A percentile compares a stretch with the other conserved stretches of the same genome.
Evolutionary conservation across 139 green algal species (phyloP).

Genomic region (Axilococcus clingmanii): DNA sequence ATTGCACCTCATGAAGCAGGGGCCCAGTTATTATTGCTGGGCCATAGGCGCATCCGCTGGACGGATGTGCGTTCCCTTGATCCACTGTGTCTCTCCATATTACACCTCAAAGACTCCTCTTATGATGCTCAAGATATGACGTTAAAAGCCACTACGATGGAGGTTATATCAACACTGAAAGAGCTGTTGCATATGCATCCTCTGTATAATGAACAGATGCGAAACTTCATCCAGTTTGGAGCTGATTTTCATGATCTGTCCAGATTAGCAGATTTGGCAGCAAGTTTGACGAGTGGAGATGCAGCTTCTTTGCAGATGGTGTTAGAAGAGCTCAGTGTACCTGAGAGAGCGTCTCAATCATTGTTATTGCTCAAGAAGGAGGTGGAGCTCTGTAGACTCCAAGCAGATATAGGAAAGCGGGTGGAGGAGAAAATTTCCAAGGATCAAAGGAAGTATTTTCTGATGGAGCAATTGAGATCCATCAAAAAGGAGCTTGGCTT

Average conservation of each 20-base stretch:
- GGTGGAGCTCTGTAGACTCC: constrained; percentile 88
- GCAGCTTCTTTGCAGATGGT: constrained; percentile 70
- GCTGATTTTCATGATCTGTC: constrained; percentile 77
- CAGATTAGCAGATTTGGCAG: constrained; percentile 84
- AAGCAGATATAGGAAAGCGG: constrained; percentile 70
- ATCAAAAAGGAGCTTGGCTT: constrained; percentile 98
- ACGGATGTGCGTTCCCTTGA: constrained; percentile 28
- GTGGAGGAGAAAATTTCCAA: constrained; percentile 96
- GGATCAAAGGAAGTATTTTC: constrained; percentile 90
- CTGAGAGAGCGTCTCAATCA: constrained; percentile 50
- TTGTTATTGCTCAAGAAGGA: constrained; percentile 94
- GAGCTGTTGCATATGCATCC: constrained; percentile 90
- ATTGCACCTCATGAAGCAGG: constrained; percentile 50
- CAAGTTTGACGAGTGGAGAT: constrained; percentile 75
- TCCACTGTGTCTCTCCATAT: constrained; percentile 68
- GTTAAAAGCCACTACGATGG: constrained; percentile 87
- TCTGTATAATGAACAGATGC: constrained; percentile 91
- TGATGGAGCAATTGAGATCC: constrained; percentile 95
- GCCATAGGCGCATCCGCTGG: constrained; percentile 67
- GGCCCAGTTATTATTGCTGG: constrained; percentile 82
- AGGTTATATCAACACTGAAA: constrained; percentile 89
- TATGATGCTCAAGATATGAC: constrained; percentile 72
- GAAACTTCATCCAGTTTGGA: constrained; percentile 39
- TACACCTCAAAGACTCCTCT: constrained; percentile 72
- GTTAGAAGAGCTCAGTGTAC: constrained; percentile 70